phyloP scores from a whole-genome alignment of 2,329 filamentous ascomycete genomes.

The Nothomitra cinnamomea region DNA sequence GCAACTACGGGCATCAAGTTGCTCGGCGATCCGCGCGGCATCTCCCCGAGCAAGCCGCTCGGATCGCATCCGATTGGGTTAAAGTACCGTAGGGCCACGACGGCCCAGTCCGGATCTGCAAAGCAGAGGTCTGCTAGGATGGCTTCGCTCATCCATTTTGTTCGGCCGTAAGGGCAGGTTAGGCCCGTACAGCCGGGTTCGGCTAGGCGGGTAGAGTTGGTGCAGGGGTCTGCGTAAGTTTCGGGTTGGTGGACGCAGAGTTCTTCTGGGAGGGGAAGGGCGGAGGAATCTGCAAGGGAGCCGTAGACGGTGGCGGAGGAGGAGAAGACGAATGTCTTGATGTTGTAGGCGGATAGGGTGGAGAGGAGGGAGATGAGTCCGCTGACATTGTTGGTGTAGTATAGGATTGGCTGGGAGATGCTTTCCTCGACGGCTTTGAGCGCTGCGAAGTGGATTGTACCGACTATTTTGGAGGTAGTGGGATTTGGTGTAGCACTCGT shows the following conservation, averaged over 20 bases:
- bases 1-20: conserved; percentile 49
- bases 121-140: conserved; percentile 44
- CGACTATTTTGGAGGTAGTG: conserved; percentile 27
- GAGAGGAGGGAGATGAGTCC: conserved; percentile 43
- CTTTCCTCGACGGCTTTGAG: conserved; percentile 50
- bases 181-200: conserved; percentile 36
- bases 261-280: conserved; percentile 36
- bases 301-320: conserved; percentile 53
- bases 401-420: conserved; percentile 40
- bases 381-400: conserved; percentile 51
- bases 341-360: conserved; percentile 38
- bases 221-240: conserved; percentile 20
- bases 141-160: conserved; percentile 51
- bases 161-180: conserved; percentile 47
- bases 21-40: conserved; percentile 41
- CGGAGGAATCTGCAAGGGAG: conserved; percentile 29
- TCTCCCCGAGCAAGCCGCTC: conserved; percentile 45
- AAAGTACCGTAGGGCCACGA: conserved; percentile 48
- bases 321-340: conserved; percentile 51
- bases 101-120: conserved; percentile 43
- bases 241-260: conserved; percentile 36
- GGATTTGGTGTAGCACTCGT: neutral
- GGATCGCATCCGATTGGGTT: conserved; percentile 50
- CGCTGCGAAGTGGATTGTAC: conserved; percentile 54
- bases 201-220: conserved; percentile 24